A percentile compares a stretch with the other conserved stretches of the same genome.
phyloP scores from a whole-genome alignment of 2,329 filamentous ascomycete species.

The Apiospora phragmitis region DNA sequence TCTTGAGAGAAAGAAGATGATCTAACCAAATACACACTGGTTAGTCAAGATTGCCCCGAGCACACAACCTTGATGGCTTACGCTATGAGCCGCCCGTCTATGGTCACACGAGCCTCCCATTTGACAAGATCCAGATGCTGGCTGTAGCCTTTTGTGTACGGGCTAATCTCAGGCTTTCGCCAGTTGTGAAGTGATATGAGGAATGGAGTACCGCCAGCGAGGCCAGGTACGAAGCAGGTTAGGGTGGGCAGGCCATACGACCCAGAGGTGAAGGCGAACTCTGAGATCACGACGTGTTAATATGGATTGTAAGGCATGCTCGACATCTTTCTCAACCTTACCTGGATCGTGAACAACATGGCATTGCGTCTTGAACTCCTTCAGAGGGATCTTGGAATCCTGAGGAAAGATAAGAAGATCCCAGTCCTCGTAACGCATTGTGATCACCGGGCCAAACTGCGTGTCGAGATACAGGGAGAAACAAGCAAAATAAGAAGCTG shows the following conservation, averaged over 20 bases:
- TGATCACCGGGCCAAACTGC: conserved; percentile 26
- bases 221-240: conserved; percentile 60
- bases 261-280: conserved; percentile 52
- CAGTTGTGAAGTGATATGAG: conserved; percentile 76
- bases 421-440: conserved; percentile 85
- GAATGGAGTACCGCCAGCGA: conserved; percentile 50
- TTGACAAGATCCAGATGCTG: conserved; percentile 56
- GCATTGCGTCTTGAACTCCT: conserved; percentile 81
- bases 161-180: conserved; percentile 61
- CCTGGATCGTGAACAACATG: conserved; percentile 61
- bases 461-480: neutral
- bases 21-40: conserved; percentile 33
- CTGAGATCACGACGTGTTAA: conserved; percentile 32
- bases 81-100: conserved; percentile 68
- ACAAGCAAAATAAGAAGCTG: neutral
- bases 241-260: conserved; percentile 61
- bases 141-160: conserved; percentile 56
- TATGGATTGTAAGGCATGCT: neutral
- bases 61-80: conserved; percentile 36
- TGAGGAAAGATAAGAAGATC: conserved; percentile 78
- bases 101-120: conserved; percentile 66
- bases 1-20: conserved; percentile 55
- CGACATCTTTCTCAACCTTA: conserved; percentile 25
- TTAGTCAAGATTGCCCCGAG: neutral
- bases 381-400: conserved; percentile 67